Base-by-base conservation (phyloP, 805 yeast species). In the Starmerella bombicola region DNA sequence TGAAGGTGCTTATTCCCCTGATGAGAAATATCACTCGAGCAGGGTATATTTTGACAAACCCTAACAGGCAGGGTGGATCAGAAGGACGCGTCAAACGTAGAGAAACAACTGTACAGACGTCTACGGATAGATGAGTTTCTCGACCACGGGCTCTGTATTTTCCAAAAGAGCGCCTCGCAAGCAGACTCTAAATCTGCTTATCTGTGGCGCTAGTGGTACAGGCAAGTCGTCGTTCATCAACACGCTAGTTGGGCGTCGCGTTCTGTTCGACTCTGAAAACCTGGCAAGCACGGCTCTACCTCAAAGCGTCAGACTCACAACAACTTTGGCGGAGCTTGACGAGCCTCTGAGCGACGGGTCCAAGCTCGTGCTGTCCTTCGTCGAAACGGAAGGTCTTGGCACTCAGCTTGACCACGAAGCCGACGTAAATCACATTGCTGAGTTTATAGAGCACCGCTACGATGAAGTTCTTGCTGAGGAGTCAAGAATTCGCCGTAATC, bases 351-450 rank as follows among this genome's bases (percentile, higher is more conserved):
- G 73, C 47, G 65, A 66, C 22, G 52, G 50, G 18, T 26, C 48
- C 13, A 34, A 32, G 3, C 34, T 50, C 37, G 59, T 79, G 45
- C 68, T 68, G 48, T 75, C 74, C 46, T 64, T 78, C 33, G 70
- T 78, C 35, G 78, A 78, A 51, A 70, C 86, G 5, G 81, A 83
- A 18, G 86, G 86, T 1, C 77, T 79, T 54, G 93, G 88, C 31
- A 83, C 76, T 50, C 73, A 70, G 52, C 63, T 79, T 47, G 74
- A 80, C 59, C 78, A 78, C 57, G 70, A 69, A 33, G 47, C 60
- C 24, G 71, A 76, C 26, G 64, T 68, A 30, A 54, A 54, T 2
- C 61, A 68, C 46, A 68, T 81, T 37, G 72, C 71, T 40, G 66
- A 68, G 19, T 78, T 72, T 60, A 65, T 81, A 43, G 81, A 78